phyloP scores from a whole-genome alignment of 106 monocot species.

The Platanthera guangdongensis region DNA sequence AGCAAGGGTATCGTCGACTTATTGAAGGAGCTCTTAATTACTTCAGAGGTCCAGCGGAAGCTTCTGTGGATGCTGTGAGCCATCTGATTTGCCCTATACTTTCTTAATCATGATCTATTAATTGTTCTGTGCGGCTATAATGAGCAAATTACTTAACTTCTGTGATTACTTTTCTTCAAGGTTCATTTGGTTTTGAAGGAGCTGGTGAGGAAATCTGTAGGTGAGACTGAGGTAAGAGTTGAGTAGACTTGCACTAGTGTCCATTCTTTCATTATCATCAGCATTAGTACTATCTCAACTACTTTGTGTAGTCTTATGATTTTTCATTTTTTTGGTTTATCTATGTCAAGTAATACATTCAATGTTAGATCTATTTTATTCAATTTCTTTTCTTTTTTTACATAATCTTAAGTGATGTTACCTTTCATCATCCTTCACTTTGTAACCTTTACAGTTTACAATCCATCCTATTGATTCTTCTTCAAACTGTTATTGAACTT shows the following conservation, averaged over 20 bases:
- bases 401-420: neutral
- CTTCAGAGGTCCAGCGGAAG: constrained; percentile 73
- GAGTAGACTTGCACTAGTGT: no score
- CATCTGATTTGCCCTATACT: neutral
- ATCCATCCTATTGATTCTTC: neutral
- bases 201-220: constrained; percentile 15
- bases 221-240: constrained; percentile 11
- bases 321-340: no score
- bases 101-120: neutral
- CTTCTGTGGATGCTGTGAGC: constrained; percentile 74
- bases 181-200: constrained; percentile 15
- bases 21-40: constrained; percentile 58
- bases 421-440: neutral
- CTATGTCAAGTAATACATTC: no score
- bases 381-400: neutral
- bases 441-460: neutral
- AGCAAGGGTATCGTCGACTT: constrained; percentile 75
- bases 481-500: neutral
- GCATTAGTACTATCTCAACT: neutral
- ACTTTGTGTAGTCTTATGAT: no score
- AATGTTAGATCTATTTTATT: no score
- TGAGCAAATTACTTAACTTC: neutral
- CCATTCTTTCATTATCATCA: neutral
- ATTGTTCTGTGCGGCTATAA: neutral
- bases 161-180: neutral